Evolutionary conservation across 768 basidiomycete genomes (phyloP), one percentile per base, ranked within the genome.

Genomic region (Sutorius australiensis): DNA sequence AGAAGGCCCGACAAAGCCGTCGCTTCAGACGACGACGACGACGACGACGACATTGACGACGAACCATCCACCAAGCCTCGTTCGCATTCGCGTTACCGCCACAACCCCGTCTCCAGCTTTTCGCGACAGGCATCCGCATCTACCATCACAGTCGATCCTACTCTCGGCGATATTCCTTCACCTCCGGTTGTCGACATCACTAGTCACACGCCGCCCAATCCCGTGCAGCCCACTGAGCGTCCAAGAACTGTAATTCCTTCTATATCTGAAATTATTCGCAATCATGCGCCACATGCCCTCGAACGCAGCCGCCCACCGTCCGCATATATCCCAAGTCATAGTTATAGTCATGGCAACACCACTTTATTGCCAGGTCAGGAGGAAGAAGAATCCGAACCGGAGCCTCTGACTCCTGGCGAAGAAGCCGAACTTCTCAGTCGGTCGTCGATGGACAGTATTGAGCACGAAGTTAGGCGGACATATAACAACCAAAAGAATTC

Each of bases 361-460:
- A 78, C 78, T 69, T 63, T 72, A 27, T 38, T 38, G 21, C 75
- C 73, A 11, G 66, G 78, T 19, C 74, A 75, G 40, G 82, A 83
- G 67, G 80, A 81, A 59, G 71, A 73, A 2, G 82, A 83, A 65
- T 67, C 71, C 8, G 72, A 71, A 39, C 77, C 79, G 31, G 83
- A 82, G 58, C 73, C 77, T 8, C 61, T 77, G 41, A 67, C 76
- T 37, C 71, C 73, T 36, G 77, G 80, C 48, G 84, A 85, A 54
- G 86, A 87, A 55, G 73, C 75, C 2, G 87, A 88, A 41, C 62
- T 86, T 43, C 58, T 89, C 46, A 84, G 86, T 37, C 82, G 87
- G n/a, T 92, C 92, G 19, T 92, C 90, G 16, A 81, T 92, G 57
- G 92, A 94, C 67, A 92, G 89, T 54, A 84, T 94, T 27, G 88